Conservation (phyloP, 2,329 filamentous ascomycete species). For the Trichoderma sp. region DNA sequence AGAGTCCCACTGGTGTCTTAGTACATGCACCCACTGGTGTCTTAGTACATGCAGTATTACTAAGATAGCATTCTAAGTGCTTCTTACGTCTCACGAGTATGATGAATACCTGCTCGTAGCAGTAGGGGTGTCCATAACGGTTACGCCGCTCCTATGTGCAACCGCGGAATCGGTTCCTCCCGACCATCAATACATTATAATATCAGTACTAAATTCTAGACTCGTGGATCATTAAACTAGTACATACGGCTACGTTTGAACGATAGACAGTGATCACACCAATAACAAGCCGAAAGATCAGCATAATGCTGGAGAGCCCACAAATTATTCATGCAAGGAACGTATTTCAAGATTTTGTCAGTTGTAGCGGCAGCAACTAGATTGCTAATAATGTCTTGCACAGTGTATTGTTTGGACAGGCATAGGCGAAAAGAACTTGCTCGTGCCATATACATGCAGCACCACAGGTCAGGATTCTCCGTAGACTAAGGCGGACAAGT, state of each 20-base stretch:
- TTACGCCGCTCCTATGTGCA: not conserved
- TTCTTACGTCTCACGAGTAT: constrained; percentile 6
- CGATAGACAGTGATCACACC: not conserved
- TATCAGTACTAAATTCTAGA: not conserved
- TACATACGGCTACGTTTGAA: not conserved
- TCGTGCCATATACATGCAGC: not conserved
- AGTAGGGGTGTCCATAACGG: constrained; percentile 10
- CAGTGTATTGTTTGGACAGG: not conserved
- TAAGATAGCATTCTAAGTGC: not conserved
- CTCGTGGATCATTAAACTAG: not conserved
- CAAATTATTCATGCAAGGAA: not conserved
- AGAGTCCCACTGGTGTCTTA: not conserved
- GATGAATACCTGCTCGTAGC: not conserved
- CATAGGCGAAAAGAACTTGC: not conserved
- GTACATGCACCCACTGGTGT: not conserved
- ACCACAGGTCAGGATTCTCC: not conserved
- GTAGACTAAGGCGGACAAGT: not conserved
- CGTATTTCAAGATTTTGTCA: not conserved
- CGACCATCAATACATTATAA: not conserved
- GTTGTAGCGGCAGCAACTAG: not conserved
- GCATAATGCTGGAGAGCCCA: not conserved
- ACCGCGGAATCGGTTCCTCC: not conserved
- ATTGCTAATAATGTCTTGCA: not conserved
- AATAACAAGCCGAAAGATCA: not conserved
- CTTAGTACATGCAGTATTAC: constrained; percentile 9